Evolutionary conservation across 2,329 filamentous ascomycete species (phyloP).

Genomic region (Hirsutella rhossiliensis): DNA sequence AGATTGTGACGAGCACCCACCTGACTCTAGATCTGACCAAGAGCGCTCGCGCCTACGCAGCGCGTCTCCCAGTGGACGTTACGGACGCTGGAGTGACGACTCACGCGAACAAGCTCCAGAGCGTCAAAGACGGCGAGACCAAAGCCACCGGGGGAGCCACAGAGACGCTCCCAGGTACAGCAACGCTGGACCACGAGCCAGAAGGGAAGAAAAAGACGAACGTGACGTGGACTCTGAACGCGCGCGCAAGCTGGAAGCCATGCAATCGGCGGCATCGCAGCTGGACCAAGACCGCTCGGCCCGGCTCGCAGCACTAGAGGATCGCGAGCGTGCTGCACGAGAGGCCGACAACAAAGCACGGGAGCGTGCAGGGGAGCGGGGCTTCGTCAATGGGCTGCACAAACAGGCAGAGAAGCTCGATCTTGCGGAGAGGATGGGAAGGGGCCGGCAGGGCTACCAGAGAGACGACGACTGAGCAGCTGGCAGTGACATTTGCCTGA

Average conservation of each 20-base stretch:
- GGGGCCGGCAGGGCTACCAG: conserved; percentile 31
- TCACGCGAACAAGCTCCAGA: not conserved
- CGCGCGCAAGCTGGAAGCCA: conserved; percentile 57
- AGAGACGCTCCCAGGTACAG: conserved; percentile 3
- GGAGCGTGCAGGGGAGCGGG: conserved; percentile 49
- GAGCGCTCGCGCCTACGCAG: conserved; percentile 7
- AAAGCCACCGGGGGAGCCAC: not conserved
- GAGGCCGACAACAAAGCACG: conserved; percentile 56
- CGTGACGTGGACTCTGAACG: conserved; percentile 39
- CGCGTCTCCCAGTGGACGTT: not conserved
- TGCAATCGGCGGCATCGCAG: conserved; percentile 59
- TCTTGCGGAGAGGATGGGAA: conserved; percentile 38
- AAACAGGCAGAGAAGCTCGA: conserved; percentile 41
- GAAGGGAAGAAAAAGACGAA: conserved; percentile 10
- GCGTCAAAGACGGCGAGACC: not conserved
- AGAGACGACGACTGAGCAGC: conserved; percentile 28
- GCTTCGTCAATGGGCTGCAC: conserved; percentile 53
- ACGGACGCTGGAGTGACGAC: not conserved
- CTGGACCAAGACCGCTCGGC: conserved; percentile 59
- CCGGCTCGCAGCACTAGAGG: conserved; percentile 54
- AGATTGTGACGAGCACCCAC: conserved; percentile 13
- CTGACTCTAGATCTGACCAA: not conserved
- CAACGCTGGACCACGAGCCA: conserved; percentile 1
- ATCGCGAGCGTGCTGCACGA: conserved; percentile 49
- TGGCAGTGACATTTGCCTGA: not conserved